A percentile compares a stretch with the other conserved stretches of the same genome.
Conservation (phyloP, 1,284 basidiomycete genomes). For the Boletus albobrunnescens region DNA sequence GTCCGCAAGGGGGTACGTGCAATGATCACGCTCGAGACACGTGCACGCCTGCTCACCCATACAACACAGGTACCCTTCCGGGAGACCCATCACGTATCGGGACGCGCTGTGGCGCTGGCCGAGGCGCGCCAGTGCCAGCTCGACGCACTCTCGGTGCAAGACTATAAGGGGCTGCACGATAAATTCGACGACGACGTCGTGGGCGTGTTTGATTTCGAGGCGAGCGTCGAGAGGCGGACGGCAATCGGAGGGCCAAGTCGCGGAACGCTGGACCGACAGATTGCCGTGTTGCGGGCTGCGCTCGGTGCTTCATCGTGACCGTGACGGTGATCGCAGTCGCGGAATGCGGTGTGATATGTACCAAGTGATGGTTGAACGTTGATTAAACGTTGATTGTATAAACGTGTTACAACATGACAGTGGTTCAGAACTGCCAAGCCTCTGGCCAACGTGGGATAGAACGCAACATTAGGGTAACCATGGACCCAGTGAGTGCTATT, state of each 20-base stretch:
- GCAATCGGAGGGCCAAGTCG: slow-evolving; percentile 90
- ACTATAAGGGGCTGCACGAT: slow-evolving; percentile 73
- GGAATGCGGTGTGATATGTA: neutral
- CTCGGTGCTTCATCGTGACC: slow-evolving; percentile 5
- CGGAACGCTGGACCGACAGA: slow-evolving; percentile 83
- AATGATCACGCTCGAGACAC: no score
- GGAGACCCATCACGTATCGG: slow-evolving; percentile 97
- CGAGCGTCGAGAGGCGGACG: slow-evolving; percentile 90
- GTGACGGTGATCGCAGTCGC: neutral
- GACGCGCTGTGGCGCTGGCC: slow-evolving; percentile 91
- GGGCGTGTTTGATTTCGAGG: slow-evolving; percentile 87
- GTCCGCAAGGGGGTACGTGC: slow-evolving; percentile 89
- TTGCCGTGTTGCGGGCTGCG: slow-evolving; percentile 57
- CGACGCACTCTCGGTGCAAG: slow-evolving; percentile 74
- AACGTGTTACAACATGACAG: no score
- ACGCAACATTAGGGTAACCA: no score
- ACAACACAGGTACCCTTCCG: slow-evolving; percentile 93
- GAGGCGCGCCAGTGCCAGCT: slow-evolving; percentile 81
- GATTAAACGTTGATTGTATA: no score
- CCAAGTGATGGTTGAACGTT: no score
- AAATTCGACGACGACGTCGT: slow-evolving; percentile 83
- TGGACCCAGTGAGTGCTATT: no score
- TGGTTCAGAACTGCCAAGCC: no score
- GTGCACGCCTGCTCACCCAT: no score
- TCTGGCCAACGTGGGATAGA: no score